These are phyloP conservation scores for Amphibolis antarctica DNA, from an alignment of 106 monocot genomes.

Conservation along the genomic window DNA sequence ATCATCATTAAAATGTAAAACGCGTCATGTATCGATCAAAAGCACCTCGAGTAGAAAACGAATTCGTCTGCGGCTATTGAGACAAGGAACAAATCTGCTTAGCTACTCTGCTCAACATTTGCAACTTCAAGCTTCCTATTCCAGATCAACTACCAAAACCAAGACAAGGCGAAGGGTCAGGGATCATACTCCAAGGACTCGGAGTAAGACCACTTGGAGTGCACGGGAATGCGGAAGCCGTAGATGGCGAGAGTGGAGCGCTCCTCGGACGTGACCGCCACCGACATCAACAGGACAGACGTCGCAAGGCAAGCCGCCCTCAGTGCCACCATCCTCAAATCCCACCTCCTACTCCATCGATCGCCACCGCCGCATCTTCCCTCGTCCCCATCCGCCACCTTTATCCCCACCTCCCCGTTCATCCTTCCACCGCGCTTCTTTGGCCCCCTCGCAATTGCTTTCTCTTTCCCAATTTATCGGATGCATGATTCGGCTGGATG, in stretches of 20 bases:
- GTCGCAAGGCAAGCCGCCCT: slow-evolving; percentile 6
- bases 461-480: not conserved
- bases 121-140: too few relatives aligned
- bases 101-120: too few relatives aligned
- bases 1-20: not conserved
- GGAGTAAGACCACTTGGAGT: slow-evolving; percentile 27
- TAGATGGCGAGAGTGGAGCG: slow-evolving; percentile 7
- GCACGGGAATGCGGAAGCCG: slow-evolving; percentile 14
- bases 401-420: slow-evolving; percentile 1
- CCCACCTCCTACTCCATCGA: not conserved
- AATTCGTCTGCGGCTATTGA: too few relatives aligned
- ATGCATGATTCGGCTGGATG: not conserved
- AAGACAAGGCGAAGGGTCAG: not conserved
- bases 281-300: slow-evolving; percentile 1
- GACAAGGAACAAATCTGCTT: too few relatives aligned
- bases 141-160: not conserved
- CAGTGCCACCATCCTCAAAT: not conserved
- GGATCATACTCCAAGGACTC: slow-evolving; percentile 16
- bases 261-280: slow-evolving; percentile 13
- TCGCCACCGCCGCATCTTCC: not conserved
- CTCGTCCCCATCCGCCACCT: slow-evolving; percentile 2
- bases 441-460: too few relatives aligned
- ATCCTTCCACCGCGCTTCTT: not conserved
- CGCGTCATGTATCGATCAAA: not conserved
- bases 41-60: too few relatives aligned